These are phyloP conservation scores for Talaromyces atroroseus DNA, from an alignment of 2,329 filamentous ascomycete species.

Conservation along the genomic window DNA sequence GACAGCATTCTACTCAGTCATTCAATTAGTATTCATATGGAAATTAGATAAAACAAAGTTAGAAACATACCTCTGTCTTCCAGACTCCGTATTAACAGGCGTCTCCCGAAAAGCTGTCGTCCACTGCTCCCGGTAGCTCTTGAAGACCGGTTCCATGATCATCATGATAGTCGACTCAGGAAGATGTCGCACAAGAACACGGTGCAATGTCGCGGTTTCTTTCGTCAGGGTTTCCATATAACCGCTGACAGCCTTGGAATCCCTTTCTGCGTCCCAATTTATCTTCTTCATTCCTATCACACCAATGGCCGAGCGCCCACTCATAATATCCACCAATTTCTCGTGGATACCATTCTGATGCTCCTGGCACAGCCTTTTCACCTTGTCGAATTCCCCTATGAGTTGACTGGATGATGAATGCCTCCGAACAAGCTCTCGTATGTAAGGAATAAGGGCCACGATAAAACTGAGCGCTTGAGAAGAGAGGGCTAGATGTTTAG, in stretches of 20 bases:
- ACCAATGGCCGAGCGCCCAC: constrained; percentile 65
- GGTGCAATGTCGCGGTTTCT: constrained; percentile 78
- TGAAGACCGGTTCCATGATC: constrained; percentile 83
- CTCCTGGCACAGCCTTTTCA: constrained; percentile 76
- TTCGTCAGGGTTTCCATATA: constrained; percentile 86
- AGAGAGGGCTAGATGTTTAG: constrained; percentile 86
- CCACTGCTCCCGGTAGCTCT: constrained; percentile 74
- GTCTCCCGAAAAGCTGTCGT: constrained; percentile 64
- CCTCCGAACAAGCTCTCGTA: constrained; percentile 84
- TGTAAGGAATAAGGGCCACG: constrained; percentile 77
- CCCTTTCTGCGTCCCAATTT: constrained; percentile 61
- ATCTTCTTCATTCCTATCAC: constrained; percentile 69
- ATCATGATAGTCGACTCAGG: constrained; percentile 68
- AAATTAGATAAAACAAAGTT: constrained; percentile 11
- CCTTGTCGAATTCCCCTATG: constrained; percentile 83
- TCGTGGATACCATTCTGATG: constrained; percentile 88
- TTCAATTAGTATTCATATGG: constrained; percentile 2
- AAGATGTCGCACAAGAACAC: constrained; percentile 75
- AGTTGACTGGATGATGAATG: constrained; percentile 55
- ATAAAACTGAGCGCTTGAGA: constrained; percentile 86
- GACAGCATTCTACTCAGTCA: constrained; percentile 60
- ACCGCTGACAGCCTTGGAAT: constrained; percentile 49
- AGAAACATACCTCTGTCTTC: constrained; percentile 62
- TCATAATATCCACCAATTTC: constrained; percentile 91
- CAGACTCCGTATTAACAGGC: constrained; percentile 59